These are phyloP conservation scores for Leccinum subgranulosum DNA, from an alignment of 768 basidiomycete species.

Conservation along the genomic window DNA sequence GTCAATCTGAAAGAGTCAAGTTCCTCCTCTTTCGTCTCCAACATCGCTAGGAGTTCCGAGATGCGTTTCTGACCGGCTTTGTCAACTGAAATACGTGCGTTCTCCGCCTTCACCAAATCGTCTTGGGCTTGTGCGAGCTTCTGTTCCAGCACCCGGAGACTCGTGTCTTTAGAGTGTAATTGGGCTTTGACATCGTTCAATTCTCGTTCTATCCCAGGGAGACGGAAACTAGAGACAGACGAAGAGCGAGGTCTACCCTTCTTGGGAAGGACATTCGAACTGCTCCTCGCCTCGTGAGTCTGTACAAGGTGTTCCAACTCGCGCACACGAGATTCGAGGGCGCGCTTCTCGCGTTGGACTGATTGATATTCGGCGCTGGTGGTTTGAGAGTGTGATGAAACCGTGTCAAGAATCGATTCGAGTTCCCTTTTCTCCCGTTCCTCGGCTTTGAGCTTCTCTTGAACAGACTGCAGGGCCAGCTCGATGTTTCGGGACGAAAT, in stretches of 20 bases:
- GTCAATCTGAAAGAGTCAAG: conserved; percentile 41
- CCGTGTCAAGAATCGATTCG: conserved; percentile 50
- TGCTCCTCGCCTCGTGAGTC: conserved; percentile 33
- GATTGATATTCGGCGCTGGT: conserved; percentile 41
- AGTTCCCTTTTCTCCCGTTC: conserved; percentile 52
- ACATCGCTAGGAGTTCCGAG: conserved; percentile 36
- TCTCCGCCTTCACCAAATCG: conserved; percentile 50
- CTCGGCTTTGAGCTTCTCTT: conserved; percentile 50
- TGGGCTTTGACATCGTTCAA: conserved; percentile 44
- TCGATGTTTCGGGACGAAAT: conserved; percentile 51
- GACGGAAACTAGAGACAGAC: conserved; percentile 50
- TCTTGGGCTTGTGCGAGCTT: conserved; percentile 49
- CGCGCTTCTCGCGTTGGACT: conserved; percentile 55
- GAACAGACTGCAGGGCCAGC: conserved; percentile 43
- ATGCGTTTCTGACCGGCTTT: conserved; percentile 44
- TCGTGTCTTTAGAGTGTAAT: conserved; percentile 43
- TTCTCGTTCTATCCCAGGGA: conserved; percentile 55
- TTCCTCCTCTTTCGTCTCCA: conserved; percentile 63
- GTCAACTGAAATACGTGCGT: conserved; percentile 56
- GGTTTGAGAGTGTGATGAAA: conserved; percentile 52
- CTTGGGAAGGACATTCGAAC: conserved; percentile 33
- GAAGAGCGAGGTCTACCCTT: conserved; percentile 53
- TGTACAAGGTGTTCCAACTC: conserved; percentile 50
- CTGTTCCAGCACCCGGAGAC: conserved; percentile 40
- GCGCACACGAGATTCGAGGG: conserved; percentile 53